These are phyloP conservation scores for Ammopiptanthus mongolicus DNA, from an alignment of 306 rosid genomes.

Conservation along the genomic window DNA sequence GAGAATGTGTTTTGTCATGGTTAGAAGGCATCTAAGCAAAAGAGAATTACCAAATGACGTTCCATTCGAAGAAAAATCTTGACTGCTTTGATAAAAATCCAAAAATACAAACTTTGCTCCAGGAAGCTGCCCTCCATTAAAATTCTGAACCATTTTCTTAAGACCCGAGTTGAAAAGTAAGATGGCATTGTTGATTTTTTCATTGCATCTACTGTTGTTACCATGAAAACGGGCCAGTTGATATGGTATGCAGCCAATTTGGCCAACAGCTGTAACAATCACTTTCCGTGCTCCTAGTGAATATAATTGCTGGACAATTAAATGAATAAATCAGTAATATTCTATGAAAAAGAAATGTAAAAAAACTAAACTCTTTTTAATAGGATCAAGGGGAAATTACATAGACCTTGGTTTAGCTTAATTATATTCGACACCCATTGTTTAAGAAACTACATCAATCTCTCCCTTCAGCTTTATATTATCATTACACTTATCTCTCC, in stretches of 20 bases:
- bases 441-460: too few species aligned
- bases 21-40: neutral
- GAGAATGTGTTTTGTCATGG: neutral
- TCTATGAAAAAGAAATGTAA: neutral
- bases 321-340: neutral
- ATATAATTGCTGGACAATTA: conserved; percentile 54
- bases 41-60: conserved; percentile 37
- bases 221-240: conserved; percentile 62
- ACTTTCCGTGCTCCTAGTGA: conserved; percentile 84
- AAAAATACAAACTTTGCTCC: conserved; percentile 81
- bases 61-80: conserved; percentile 48
- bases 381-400: neutral
- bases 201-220: conserved; percentile 66
- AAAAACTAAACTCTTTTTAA: neutral
- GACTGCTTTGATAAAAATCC: conserved; percentile 60
- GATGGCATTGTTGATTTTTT: conserved; percentile 68
- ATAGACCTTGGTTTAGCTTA: too few species aligned
- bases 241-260: conserved; percentile 91
- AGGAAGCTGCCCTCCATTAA: conserved; percentile 65
- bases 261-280: conserved; percentile 71
- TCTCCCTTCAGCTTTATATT: too few species aligned
- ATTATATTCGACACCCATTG: too few species aligned
- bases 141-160: conserved; percentile 45
- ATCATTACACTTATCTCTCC: too few species aligned
- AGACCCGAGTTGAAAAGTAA: conserved; percentile 67